phyloP scores from a whole-genome alignment of 805 yeast species.

The Limtongozyma cylindracea region DNA sequence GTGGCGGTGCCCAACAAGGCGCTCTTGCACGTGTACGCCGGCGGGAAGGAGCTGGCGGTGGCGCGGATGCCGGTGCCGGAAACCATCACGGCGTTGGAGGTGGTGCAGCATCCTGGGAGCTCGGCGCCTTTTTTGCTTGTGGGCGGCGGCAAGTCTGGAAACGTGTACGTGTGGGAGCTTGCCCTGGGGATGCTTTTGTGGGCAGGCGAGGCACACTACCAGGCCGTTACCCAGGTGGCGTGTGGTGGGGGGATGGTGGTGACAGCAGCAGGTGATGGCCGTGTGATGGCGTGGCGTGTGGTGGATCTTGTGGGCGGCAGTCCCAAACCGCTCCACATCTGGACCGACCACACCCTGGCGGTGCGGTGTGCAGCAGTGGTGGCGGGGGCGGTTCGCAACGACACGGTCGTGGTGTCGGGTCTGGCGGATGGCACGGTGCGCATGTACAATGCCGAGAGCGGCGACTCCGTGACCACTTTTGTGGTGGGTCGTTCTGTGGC shows the following conservation, averaged over 20 bases:
- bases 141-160: slow-evolving; percentile 57
- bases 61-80: slow-evolving; percentile 76
- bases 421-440: slow-evolving; percentile 59
- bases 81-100: slow-evolving; percentile 28
- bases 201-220: slow-evolving; percentile 71
- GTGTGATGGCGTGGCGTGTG: slow-evolving; percentile 52
- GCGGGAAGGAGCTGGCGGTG: slow-evolving; percentile 49
- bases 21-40: slow-evolving; percentile 41
- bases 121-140: slow-evolving; percentile 24
- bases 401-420: slow-evolving; percentile 36
- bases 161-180: slow-evolving; percentile 68
- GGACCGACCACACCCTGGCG: slow-evolving; percentile 36
- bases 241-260: slow-evolving; percentile 41
- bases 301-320: slow-evolving; percentile 23
- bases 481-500: slow-evolving; percentile 35
- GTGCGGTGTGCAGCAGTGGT: slow-evolving; percentile 19
- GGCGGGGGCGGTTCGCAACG: slow-evolving; percentile 27
- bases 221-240: slow-evolving; percentile 31
- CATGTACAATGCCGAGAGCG: slow-evolving; percentile 29
- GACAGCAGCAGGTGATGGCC: slow-evolving; percentile 63
- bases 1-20: slow-evolving; percentile 53
- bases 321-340: slow-evolving; percentile 28
- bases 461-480: slow-evolving; percentile 35
- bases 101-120: slow-evolving; percentile 12
- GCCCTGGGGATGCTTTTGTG: slow-evolving; percentile 47